Evolutionary conservation across 2,329 filamentous ascomycete genomes (phyloP).

Genomic region (Colletotrichum destructivum): DNA sequence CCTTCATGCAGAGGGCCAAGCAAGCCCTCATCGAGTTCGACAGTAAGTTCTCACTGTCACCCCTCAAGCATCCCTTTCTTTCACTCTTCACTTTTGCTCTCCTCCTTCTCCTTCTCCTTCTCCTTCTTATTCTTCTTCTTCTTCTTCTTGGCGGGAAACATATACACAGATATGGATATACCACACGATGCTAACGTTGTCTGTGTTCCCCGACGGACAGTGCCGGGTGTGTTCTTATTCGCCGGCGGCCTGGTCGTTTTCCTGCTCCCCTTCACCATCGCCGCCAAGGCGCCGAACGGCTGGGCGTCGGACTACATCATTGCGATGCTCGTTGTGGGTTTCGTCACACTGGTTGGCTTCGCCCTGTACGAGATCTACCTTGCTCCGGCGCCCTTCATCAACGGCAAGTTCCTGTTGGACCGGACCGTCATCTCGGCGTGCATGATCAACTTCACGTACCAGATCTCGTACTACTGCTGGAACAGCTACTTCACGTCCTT

Average conservation of each 20-base stretch:
- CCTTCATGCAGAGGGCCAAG: slow-evolving; percentile 51
- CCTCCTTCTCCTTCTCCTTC: no score
- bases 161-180: no score
- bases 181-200: no score
- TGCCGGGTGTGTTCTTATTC: slow-evolving; percentile 64
- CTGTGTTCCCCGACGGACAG: neutral
- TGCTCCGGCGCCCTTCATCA: slow-evolving; percentile 72
- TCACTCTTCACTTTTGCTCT: slow-evolving; percentile 31
- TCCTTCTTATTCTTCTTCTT: no score
- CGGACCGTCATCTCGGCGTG: slow-evolving; percentile 68
- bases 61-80: no score
- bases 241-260: slow-evolving; percentile 71
- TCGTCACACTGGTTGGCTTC: slow-evolving; percentile 69
- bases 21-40: slow-evolving; percentile 73
- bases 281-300: slow-evolving; percentile 60
- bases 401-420: slow-evolving; percentile 64
- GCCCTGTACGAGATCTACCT: slow-evolving; percentile 70
- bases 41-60: slow-evolving; percentile 45
- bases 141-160: no score
- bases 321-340: slow-evolving; percentile 73
- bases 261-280: slow-evolving; percentile 76
- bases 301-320: slow-evolving; percentile 71
- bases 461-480: slow-evolving; percentile 67
- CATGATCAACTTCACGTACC: slow-evolving; percentile 59
- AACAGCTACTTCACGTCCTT: slow-evolving; percentile 71